These are phyloP conservation scores for Termitomyces sp. DNA, from an alignment of 768 basidiomycete species.

Conservation along the genomic window DNA sequence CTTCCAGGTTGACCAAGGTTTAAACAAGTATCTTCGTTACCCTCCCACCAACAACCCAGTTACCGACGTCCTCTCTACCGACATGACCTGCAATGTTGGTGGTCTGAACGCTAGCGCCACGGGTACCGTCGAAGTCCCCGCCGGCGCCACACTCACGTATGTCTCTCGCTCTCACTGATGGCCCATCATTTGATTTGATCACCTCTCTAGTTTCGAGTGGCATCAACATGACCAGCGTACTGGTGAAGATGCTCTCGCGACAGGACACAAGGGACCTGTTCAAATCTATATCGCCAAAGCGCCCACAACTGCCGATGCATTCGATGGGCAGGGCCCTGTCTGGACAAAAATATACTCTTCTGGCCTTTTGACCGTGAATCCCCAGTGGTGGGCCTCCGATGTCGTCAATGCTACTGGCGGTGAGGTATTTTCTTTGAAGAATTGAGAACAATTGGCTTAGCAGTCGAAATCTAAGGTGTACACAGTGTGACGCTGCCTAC, in stretches of 20 bases:
- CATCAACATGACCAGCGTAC: slow-evolving; percentile 52
- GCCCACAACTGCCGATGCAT: slow-evolving; percentile 37
- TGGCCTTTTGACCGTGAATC: slow-evolving; percentile 36
- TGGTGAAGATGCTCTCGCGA: slow-evolving; percentile 48
- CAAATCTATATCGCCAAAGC: slow-evolving; percentile 51
- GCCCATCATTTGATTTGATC: background rate
- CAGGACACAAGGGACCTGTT: slow-evolving; percentile 48
- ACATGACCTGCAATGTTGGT: slow-evolving; percentile 52
- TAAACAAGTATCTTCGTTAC: slow-evolving; percentile 42
- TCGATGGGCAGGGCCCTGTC: slow-evolving; percentile 45
- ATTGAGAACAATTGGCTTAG: too few species aligned
- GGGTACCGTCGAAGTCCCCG: slow-evolving; percentile 33
- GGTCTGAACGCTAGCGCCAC: slow-evolving; percentile 39
- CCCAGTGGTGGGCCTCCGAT: slow-evolving; percentile 43
- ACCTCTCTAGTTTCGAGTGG: slow-evolving; percentile 52
- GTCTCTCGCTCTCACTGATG: too few species aligned
- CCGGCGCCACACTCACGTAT: slow-evolving; percentile 42
- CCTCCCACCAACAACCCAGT: slow-evolving; percentile 54
- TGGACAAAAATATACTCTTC: slow-evolving; percentile 55
- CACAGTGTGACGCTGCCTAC: slow-evolving; percentile 35
- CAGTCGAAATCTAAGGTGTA: too few species aligned
- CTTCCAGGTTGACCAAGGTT: slow-evolving; percentile 40
- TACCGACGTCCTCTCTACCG: slow-evolving; percentile 49
- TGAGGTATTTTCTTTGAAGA: too few species aligned
- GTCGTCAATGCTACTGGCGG: slow-evolving; percentile 44